Base-by-base conservation (phyloP, 208 protist genomes). In the Acanthamoeba lenticulata region DNA sequence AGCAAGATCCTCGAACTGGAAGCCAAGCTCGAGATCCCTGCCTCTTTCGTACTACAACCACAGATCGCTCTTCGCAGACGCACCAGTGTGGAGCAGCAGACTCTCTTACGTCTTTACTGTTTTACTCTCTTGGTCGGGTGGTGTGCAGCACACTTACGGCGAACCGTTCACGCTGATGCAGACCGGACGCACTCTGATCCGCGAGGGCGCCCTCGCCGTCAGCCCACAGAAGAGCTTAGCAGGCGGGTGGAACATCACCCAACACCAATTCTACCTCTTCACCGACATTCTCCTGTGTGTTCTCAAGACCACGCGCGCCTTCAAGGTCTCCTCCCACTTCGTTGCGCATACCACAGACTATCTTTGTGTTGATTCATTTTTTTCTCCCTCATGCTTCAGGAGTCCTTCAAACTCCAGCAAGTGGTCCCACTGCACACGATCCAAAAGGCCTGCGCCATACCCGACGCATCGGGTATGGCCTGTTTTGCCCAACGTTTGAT, bases 1-100 rank as follows among this genome's bases (percentile, higher is more conserved):
- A 38, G 38, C 42, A 44, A 49, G 72, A 83, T 83, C 1, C 72
- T 83, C n/a, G 72, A 83, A 83, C 45, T 83, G 7, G 72, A 83
- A 34, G 34, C 34, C 38, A 83, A 49, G 42, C 38, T 83, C 0
- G 72, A 83, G 7, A n/a, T 83, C 29, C 72, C 72, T 21, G 40
- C 24, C 15, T 52, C 72, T 32, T 83, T 83, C 72, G 72, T 83
- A 83, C 34, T n/a, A 9, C 49, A 24, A 9, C 49, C 49, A 57
- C 49, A 57, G 13, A 57, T 57, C n/a, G n/a, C n/a, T n/a, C n/a
- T n/a, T n/a, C n/a, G n/a, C n/a, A n/a, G n/a, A n/a, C n/a, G n/a
- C n/a, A n/a, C n/a, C n/a, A n/a, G n/a, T n/a, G n/a, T n/a, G n/a
- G n/a, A n/a, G n/a, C n/a, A n/a, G n/a, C n/a, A n/a, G n/a, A n/a